These are phyloP conservation scores for Populus tremula DNA, from an alignment of 345 rosid genomes.

Conservation along the genomic window DNA sequence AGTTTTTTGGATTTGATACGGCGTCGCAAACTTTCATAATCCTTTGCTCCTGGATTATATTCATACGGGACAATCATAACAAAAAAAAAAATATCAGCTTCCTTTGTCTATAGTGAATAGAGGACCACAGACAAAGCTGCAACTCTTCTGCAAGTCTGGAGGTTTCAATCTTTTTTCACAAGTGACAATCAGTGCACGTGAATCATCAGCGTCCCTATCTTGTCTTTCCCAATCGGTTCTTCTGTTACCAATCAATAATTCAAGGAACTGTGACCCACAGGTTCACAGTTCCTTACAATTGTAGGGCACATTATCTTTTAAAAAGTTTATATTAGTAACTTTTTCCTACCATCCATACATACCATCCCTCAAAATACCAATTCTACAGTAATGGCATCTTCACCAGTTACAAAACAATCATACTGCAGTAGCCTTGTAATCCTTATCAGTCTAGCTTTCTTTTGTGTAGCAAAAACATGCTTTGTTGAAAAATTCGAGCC, in stretches of 20 bases:
- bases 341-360: background rate
- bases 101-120: background rate
- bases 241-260: background rate
- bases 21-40: background rate
- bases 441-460: background rate
- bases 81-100: background rate
- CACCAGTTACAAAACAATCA: background rate
- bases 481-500: background rate
- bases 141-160: background rate
- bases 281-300: background rate
- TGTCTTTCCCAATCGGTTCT: background rate
- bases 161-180: background rate
- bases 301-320: background rate
- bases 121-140: background rate
- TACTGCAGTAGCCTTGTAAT: background rate
- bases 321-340: background rate
- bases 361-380: background rate
- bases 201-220: slow-evolving; percentile 3
- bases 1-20: background rate
- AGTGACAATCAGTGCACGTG: slow-evolving; percentile 1
- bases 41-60: background rate
- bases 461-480: background rate
- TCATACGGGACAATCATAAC: background rate
- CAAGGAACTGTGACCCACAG: background rate
- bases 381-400: background rate